Base-by-base conservation (phyloP, 192 early-diverging fungal species). In the Linnemannia hyalina region DNA sequence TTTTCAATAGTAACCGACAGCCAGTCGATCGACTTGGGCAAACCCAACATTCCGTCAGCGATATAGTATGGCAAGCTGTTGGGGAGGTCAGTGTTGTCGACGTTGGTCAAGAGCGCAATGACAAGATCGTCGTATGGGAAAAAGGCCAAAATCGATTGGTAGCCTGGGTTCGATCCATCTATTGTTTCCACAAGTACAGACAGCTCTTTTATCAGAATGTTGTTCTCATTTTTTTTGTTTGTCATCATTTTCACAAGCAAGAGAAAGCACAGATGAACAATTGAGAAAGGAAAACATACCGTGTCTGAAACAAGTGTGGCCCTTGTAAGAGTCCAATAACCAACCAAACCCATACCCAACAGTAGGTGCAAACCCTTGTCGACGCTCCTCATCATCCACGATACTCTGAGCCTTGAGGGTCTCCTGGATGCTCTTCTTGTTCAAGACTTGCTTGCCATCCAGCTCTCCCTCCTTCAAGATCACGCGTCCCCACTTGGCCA, bases 361-460 rank as follows among this genome's bases (percentile, higher is more conserved):
- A 1, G 36, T 44, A 8, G 73, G 72, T 1, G 49, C 72, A 55
- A 84, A 78, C 4, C 79, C 82, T 4, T 65, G 15, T 52, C 49
- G 49, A 52, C 49, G 49, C 20, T 18, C 18, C 3, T 52, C 49
- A 52, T 52, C 49, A 16, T 52, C 20, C 18, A 20, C 49, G 4
- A 52, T 52, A 52, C 47, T 76, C 13, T 65, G 77, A 3, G 46
- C 26, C 11, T 40, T 83, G 3, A 73, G 35, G 6, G 44, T 60
- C 15, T 46, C 82, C 23, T 65, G 16, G 22, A 84, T 32, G 32
- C 73, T 70, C 6, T 78, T 41, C 54, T 72, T 70, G 55, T 60
- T 78, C 11, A 84, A n/a, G 0, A 79, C 42, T 32, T 84, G 82
- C 36, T 75, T 79, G 22, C 77, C 82, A 46, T 79, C n/a, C 4